Evolutionary conservation across 768 basidiomycete genomes (phyloP).

Genomic region (Tremella mesenterica): DNA sequence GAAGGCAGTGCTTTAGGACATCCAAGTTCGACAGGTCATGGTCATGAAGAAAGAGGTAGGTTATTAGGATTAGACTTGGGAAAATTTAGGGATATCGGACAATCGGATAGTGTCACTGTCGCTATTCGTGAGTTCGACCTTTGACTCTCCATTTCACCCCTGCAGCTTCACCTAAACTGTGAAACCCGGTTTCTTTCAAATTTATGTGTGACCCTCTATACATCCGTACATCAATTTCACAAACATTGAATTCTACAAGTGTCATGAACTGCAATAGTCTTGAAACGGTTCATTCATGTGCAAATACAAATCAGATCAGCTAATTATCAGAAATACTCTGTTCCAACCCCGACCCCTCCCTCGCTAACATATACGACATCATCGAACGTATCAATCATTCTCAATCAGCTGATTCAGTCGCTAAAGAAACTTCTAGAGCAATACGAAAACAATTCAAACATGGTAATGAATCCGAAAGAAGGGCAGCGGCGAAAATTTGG

Average conservation of each 20-base stretch:
- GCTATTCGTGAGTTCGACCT: constrained; percentile 31
- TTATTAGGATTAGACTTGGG: constrained; percentile 11
- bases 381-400: constrained; percentile 65
- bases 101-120: constrained; percentile 19
- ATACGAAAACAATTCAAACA: constrained; percentile 75
- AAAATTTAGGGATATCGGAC: constrained; percentile 2
- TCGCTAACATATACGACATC: constrained; percentile 71
- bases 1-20: constrained; percentile 7
- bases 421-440: constrained; percentile 76
- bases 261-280: no score
- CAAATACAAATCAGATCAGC: not conserved
- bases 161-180: no score
- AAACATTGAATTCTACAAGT: no score
- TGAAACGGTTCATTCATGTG: not conserved
- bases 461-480: constrained; percentile 23
- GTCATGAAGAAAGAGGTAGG: constrained; percentile 8
- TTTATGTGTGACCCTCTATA: no score
- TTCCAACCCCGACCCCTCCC: constrained; percentile 41
- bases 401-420: constrained; percentile 55
- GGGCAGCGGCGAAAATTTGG: constrained; percentile 53
- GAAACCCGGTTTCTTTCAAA: no score
- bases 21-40: constrained; percentile 19
- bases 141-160: no score
- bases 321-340: constrained; percentile 19
- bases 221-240: no score